Base-by-base conservation (phyloP, 1,139 yeast genomes). In the Pneumocystis canis region DNA sequence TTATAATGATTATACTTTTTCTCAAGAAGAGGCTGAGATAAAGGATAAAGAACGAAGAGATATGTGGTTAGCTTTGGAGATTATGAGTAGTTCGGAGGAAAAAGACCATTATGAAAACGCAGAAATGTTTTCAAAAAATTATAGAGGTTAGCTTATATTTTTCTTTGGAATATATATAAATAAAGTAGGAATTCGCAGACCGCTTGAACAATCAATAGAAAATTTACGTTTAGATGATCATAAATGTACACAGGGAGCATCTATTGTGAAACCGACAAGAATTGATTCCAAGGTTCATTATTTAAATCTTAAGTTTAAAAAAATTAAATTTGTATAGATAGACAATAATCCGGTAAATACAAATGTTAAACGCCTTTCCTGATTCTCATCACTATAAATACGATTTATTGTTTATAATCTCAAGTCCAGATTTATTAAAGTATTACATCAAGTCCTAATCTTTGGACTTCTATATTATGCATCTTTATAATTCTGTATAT, bases 1-100 rank as follows among this genome's bases (percentile, higher is more conserved):
- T 72, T 87, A 95, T 28, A 81, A 88, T 71, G 77, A 89, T 68
- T 90, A 90, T 74, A 77, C 84, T 67, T 85, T 83, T 68, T 87
- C 84, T 67, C 86, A 82, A 70, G 79, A 79, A 67, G 80, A 80
- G 65, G 67, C 87, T 83, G 72, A 75, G 75, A 58, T 62, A 41
- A 61, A 47, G 25, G 66, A 63, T 32, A 67, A 65, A 40, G 65
- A 63, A 32, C 64, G 69, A 33, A 65, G 61, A 31, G 58, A 58
- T 20, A 60, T 66, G 58, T 67, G 69, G 69, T 63, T 61, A 54
- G 66, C 64, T 47, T 65, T 67, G n/a, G 69, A 66, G 58, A 62
- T 53, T 41, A 62, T 63, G 65, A 40, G 53, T 5, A 40, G 31
- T 39, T 58, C 41, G 2, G 39, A 7, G 14, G 53, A 18, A 11